Base-by-base conservation (phyloP, 129 eudicot species). In the Centella asiatica region DNA sequence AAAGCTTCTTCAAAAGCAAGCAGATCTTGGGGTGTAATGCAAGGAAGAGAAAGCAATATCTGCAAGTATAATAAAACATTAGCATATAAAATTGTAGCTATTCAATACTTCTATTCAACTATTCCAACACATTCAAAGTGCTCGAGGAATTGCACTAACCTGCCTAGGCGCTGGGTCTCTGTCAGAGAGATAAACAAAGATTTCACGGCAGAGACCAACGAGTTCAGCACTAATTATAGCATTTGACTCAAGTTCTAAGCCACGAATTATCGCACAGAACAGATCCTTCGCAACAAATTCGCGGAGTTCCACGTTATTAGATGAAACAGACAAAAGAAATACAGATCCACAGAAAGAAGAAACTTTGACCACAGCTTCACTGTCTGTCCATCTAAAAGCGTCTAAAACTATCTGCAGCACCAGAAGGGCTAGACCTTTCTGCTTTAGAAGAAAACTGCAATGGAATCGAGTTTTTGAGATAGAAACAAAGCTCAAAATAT, bases 1-100 rank as follows among this genome's bases (percentile, higher is more conserved):
- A 87, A 67, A 51, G 94, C 90, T 78, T 92, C 95, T 78, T 92
- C 98, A 65, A 92, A 92, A 56, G 94, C 95, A 66, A 63, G 67
- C 57, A 92, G 65, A 77, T 87, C 94, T 82, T 84, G 86, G 23
- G 66, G 90, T 22, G 74, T 71, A 61, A 92, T 82, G 81, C 79
- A 66, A 26, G 97, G 95, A 57, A 92, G 90, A 37, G 98, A 84
- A 7, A 82, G 89, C 78, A 92, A 74, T 71, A 92, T 82, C 96
- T 92, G 87, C 0, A 66, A 22, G 31, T 28, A 45, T 2, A 46
- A 62, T 45, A 34, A 54, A 61, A 36, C 34, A 18, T 13, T 11
- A 44, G 49, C 29, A 52, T 6, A 25, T n/a, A 53, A 11, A 20
- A 6, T 42, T 11, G n/a, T 42, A 1, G 5, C 15, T 10, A 37